A percentile compares a stretch with the other conserved stretches of the same genome.
Conservation (phyloP, 305 asterid genomes). For the Fraxinus nigra region DNA sequence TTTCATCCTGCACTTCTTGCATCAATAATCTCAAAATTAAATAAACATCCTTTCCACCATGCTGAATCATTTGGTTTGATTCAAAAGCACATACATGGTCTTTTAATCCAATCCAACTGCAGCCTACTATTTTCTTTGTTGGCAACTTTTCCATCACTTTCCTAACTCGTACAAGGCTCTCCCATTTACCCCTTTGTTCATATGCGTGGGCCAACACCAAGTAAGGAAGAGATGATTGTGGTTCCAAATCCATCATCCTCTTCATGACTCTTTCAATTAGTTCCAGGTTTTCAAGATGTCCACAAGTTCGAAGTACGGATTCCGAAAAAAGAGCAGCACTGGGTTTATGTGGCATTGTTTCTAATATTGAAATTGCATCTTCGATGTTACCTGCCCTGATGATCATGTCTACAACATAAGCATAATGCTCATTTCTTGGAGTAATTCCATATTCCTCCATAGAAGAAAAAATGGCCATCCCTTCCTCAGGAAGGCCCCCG, state of each 20-base stretch:
- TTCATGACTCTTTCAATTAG: slow-evolving; percentile 48
- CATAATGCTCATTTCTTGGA: slow-evolving; percentile 54
- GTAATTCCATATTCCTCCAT: slow-evolving; percentile 51
- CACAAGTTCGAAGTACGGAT: slow-evolving; percentile 47
- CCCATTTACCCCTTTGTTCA: slow-evolving; percentile 65
- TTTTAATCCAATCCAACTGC: slow-evolving; percentile 43
- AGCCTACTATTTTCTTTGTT: slow-evolving; percentile 34
- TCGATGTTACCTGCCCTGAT: slow-evolving; percentile 47
- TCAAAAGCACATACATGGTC: slow-evolving; percentile 34
- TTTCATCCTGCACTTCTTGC: not conserved
- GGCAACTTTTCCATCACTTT: slow-evolving; percentile 46
- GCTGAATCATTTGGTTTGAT: slow-evolving; percentile 32
- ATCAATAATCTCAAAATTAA: slow-evolving; percentile 29
- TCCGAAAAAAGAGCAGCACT: slow-evolving; percentile 40
- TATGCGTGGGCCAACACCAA: slow-evolving; percentile 46
- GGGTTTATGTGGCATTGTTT: slow-evolving; percentile 36
- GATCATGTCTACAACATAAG: slow-evolving; percentile 43
- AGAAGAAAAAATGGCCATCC: slow-evolving; percentile 42
- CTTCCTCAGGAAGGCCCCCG: slow-evolving; percentile 54
- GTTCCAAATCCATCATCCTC: slow-evolving; percentile 50
- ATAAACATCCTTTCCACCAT: slow-evolving; percentile 33
- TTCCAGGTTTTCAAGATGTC: slow-evolving; percentile 38
- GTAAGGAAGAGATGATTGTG: slow-evolving; percentile 41
- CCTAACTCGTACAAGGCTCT: slow-evolving; percentile 62
- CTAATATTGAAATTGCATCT: slow-evolving; percentile 48